A percentile compares a stretch with the other conserved stretches of the same genome.
These are phyloP conservation scores for Phytomonas francai DNA, from an alignment of 208 protist genomes.

Conservation along the genomic window DNA sequence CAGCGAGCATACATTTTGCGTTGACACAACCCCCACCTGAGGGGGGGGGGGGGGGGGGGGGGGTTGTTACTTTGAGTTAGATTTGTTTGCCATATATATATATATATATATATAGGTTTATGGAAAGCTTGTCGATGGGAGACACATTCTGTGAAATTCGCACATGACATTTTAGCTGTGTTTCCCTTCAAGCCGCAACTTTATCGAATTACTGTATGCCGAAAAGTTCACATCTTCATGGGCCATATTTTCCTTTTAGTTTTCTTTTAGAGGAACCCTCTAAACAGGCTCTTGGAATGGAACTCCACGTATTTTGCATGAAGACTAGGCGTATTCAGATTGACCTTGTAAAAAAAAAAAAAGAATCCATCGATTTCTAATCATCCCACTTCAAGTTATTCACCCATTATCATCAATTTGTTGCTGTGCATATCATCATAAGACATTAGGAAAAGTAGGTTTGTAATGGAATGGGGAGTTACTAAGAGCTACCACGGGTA, in stretches of 20 bases:
- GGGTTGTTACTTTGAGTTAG: too few relatives aligned
- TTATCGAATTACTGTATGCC: neutral
- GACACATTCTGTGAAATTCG: neutral
- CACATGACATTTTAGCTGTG: neutral
- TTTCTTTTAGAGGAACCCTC: neutral
- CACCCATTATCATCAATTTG: neutral
- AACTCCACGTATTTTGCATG: too few relatives aligned
- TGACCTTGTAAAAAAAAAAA: too few relatives aligned
- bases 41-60: too few relatives aligned
- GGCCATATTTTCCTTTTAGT: neutral
- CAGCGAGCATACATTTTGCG: constrained; percentile 16
- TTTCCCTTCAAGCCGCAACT: neutral
- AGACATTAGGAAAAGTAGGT: neutral
- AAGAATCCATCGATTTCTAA: neutral
- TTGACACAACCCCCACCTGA: neutral
- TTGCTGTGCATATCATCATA: neutral
- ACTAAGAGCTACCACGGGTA: neutral
- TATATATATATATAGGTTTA: neutral
- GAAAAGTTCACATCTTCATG: neutral
- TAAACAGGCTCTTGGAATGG: neutral
- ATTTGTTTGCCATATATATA: neutral
- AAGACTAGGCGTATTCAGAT: too few relatives aligned
- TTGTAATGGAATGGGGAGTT: neutral
- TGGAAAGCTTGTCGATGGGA: neutral
- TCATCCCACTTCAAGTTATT: neutral